These are phyloP conservation scores for Luffa aegyptiaca DNA, from an alignment of 306 rosid species.

Conservation along the genomic window DNA sequence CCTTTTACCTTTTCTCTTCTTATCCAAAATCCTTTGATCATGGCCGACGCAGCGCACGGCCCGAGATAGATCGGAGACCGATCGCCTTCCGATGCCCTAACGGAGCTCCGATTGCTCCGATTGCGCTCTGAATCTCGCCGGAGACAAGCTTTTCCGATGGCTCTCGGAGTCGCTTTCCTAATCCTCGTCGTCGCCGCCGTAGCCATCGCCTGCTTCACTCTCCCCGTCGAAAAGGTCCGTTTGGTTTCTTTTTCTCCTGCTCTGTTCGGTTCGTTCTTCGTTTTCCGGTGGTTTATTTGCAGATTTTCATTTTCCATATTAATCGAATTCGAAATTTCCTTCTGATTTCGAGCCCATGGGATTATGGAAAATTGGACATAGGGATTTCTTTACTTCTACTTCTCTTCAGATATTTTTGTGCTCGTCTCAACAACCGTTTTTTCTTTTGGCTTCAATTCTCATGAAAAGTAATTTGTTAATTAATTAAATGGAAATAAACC, in stretches of 20 bases:
- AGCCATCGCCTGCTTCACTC: slow-evolving; percentile 56
- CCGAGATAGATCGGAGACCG: not conserved
- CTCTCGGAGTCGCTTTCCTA: slow-evolving; percentile 54
- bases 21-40: not conserved
- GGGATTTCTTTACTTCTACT: too few relatives aligned
- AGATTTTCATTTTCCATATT: not conserved
- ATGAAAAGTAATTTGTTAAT: too few relatives aligned
- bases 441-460: too few relatives aligned
- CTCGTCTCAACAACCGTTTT: too few relatives aligned
- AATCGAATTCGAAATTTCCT: not conserved
- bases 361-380: not conserved
- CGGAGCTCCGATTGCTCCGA: not conserved
- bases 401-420: too few relatives aligned
- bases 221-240: slow-evolving; percentile 75
- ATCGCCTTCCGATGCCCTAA: not conserved
- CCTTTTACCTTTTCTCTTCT: too few relatives aligned
- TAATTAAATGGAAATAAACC: too few relatives aligned
- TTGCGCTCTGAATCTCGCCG: not conserved
- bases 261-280: not conserved
- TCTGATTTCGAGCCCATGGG: not conserved
- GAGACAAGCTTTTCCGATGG: slow-evolving; percentile 23
- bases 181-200: slow-evolving; percentile 58
- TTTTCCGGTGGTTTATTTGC: not conserved
- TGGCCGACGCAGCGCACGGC: not conserved
- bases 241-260: slow-evolving; percentile 2